phyloP scores from a whole-genome alignment of 1,139 yeast species.

The Pichia sp. region DNA sequence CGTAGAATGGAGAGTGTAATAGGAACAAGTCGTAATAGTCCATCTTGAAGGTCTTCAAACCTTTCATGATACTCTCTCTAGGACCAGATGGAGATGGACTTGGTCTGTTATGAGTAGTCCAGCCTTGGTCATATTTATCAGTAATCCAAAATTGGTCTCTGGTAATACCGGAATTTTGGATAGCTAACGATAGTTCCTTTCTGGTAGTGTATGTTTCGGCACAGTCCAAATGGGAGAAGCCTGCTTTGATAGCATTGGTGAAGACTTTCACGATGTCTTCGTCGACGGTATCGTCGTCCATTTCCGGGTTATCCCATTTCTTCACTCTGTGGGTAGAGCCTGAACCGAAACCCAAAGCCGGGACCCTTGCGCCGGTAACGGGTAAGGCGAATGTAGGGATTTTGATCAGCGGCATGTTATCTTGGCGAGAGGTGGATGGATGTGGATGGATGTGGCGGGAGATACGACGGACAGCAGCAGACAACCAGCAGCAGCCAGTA shows the following conservation, averaged over 20 bases:
- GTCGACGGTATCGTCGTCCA: slow-evolving; percentile 28
- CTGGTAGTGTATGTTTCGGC: slow-evolving; percentile 63
- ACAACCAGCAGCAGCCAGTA: no score
- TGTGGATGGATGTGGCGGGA: no score
- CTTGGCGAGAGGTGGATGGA: no score
- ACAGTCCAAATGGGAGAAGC: slow-evolving; percentile 54
- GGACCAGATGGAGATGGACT: slow-evolving; percentile 29
- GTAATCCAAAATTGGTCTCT: slow-evolving; percentile 56
- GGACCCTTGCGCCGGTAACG: not conserved
- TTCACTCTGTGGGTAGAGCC: slow-evolving; percentile 63
- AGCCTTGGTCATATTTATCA: slow-evolving; percentile 48
- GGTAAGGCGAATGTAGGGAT: not conserved
- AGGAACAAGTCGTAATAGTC: slow-evolving; percentile 53
- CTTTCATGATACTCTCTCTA: slow-evolving; percentile 35
- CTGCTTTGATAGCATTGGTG: slow-evolving; percentile 38
- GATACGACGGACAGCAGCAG: no score
- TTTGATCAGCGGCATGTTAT: not conserved
- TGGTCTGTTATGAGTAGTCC: slow-evolving; percentile 30
- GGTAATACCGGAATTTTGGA: slow-evolving; percentile 41
- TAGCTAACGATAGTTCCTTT: slow-evolving; percentile 52
- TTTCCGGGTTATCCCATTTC: slow-evolving; percentile 35
- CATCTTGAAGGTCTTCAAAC: slow-evolving; percentile 37
- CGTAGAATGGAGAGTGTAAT: slow-evolving; percentile 45
- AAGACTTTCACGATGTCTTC: slow-evolving; percentile 42
- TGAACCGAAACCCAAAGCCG: slow-evolving; percentile 38